A percentile compares a stretch with the other conserved stretches of the same genome.
Evolutionary conservation across 176 grass and related monocot species (phyloP).

Genomic region (Bolboschoenus planiculmis): DNA sequence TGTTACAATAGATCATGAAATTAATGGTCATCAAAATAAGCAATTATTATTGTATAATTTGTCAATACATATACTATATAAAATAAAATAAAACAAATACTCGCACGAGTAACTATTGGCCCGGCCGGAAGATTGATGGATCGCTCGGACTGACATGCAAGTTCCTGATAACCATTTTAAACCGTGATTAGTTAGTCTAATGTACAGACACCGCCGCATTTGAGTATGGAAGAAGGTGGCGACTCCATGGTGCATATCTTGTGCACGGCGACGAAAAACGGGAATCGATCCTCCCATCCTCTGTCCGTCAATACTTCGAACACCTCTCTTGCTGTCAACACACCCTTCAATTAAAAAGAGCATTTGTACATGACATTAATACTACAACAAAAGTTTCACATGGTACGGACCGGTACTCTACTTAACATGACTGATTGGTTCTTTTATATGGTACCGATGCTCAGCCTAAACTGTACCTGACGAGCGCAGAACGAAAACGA

Average conservation of each 20-base stretch:
- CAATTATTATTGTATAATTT: background rate
- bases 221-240: slow-evolving; percentile 73
- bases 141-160: too few species aligned
- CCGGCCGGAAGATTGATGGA: too few species aligned
- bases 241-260: slow-evolving; percentile 77
- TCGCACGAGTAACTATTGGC: background rate
- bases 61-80: background rate
- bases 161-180: background rate
- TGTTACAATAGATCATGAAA: too few species aligned
- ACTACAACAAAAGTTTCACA: background rate
- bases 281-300: slow-evolving; percentile 74
- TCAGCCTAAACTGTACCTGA: background rate
- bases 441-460: background rate
- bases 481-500: background rate
- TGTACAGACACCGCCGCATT: slow-evolving; percentile 43
- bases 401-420: background rate
- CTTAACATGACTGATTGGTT: too few species aligned
- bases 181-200: background rate
- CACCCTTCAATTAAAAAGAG: slow-evolving; percentile 43
- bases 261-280: slow-evolving; percentile 63
- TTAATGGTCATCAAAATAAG: background rate
- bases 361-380: background rate
- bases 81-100: background rate
- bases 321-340: slow-evolving; percentile 78
- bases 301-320: slow-evolving; percentile 70